Conservation (phyloP, 1,284 basidiomycete species). For the Sanghuangporus sanghuang region DNA sequence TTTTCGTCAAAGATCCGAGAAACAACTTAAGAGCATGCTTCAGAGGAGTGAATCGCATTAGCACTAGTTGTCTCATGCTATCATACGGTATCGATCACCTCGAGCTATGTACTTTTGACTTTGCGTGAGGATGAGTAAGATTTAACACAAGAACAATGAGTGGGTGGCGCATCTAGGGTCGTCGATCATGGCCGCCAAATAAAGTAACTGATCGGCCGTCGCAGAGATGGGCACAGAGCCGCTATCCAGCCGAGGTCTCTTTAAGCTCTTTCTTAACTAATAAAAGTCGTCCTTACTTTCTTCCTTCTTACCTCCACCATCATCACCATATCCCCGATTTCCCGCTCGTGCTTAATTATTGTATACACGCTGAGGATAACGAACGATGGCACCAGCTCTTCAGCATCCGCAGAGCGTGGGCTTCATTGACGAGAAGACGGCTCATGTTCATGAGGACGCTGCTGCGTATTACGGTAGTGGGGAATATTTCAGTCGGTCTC, state of each 20-base stretch:
- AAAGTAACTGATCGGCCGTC: background rate
- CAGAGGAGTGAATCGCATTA: no score
- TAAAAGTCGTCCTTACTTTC: background rate
- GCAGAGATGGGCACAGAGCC: no score
- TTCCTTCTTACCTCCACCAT: background rate
- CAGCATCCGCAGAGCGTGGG: conserved; percentile 35
- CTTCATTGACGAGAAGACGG: conserved; percentile 60
- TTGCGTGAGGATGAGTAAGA: background rate
- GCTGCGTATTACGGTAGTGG: conserved; percentile 79
- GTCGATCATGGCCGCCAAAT: background rate
- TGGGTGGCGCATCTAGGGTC: background rate
- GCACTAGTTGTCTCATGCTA: no score
- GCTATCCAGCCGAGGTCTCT: background rate
- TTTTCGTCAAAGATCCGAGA: no score
- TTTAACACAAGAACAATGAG: background rate
- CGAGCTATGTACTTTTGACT: no score
- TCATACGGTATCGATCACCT: no score
- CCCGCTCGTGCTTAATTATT: background rate
- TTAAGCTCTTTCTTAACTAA: background rate
- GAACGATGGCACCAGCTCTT: conserved; percentile 11
- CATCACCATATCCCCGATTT: background rate
- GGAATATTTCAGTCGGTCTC: conserved; percentile 70
- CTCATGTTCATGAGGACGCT: conserved; percentile 62
- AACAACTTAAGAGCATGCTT: no score
- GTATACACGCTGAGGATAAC: background rate